Base-by-base conservation (phyloP, 2,329 filamentous ascomycete genomes). In the Phyllosticta paracitricarpa region DNA sequence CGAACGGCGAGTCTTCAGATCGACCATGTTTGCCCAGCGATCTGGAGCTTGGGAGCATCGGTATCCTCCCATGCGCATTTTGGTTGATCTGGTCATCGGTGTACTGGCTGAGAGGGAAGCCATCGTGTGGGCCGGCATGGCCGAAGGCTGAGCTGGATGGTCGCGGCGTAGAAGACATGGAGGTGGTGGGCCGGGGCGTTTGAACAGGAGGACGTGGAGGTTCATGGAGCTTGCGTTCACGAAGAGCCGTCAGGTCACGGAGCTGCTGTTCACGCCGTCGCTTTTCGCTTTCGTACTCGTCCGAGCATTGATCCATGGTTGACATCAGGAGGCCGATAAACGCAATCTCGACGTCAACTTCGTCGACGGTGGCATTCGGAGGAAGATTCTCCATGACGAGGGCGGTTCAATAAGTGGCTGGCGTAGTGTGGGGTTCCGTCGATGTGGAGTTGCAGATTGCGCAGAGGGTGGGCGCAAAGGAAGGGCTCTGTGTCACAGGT, bases 281-380 rank as follows among this genome's bases (percentile, higher is more conserved):
- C 40, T 52, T 56, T 28, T 61, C 58, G 9, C 22, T 7, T 7
- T 60, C 40, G 58, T 61, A 63, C 3, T 35, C 58, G 24, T 53
- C 54, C 2, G 61, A 61, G 22, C 25, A 12, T 5, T 52, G 25
- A 52, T 63, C 63, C 17, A 56, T 28, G 5, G 57, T 63, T 2
- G 61, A 57, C 19, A 62, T 48, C 4, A 63, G 58, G 6, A 63
- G 40, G 17, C 51, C 25, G 24, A 48, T 19, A 48, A 64, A 64
- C 30, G 24, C 30, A 8, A 64, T 62, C 53, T 64, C 61, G 12
- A 51, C 26, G 33, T 61, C 53, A 19, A 59, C 17, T n/a, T 61
- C 54, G 17, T 61, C 54, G 19, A 30, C 51, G 28, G 59, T 53
- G 10, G 54, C 48, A 54, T 40, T 35, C 19, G 48, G 48, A 8